phyloP scores from a whole-genome alignment of 1,284 basidiomycete species.

The Ustilago trichophora region DNA sequence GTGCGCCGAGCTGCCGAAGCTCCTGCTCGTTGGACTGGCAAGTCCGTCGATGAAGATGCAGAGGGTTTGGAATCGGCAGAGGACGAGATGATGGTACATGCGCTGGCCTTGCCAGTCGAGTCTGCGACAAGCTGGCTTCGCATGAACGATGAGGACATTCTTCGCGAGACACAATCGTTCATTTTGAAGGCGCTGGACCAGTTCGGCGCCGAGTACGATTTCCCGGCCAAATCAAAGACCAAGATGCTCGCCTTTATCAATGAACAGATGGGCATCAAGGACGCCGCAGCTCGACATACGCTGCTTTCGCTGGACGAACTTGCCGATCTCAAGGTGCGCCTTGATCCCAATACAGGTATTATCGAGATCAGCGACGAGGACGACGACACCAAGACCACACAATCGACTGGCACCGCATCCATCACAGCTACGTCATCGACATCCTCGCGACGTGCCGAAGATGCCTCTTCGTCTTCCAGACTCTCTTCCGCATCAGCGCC shows the following conservation, averaged over 20 bases:
- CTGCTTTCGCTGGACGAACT: constrained; percentile 56
- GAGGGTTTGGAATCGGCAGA: constrained; percentile 25
- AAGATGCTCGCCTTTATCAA: constrained; percentile 58
- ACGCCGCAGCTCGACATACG: constrained; percentile 46
- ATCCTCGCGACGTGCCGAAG: constrained; percentile 6
- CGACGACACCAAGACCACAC: constrained; percentile 24
- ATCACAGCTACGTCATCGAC: neutral
- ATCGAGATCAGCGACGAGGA: constrained; percentile 47
- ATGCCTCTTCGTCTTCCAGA: neutral
- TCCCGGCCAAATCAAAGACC: constrained; percentile 45
- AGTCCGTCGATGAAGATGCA: constrained; percentile 17
- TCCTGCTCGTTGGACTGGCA: constrained; percentile 24
- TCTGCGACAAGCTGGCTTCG: constrained; percentile 60
- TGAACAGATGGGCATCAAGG: constrained; percentile 55
- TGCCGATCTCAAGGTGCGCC: constrained; percentile 49
- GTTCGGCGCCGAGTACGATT: constrained; percentile 40
- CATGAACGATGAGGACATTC: constrained; percentile 64
- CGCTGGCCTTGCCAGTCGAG: constrained; percentile 56
- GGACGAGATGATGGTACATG: constrained; percentile 43
- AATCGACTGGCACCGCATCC: constrained; percentile 1
- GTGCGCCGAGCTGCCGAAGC: constrained; percentile 45
- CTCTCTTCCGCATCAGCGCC: neutral
- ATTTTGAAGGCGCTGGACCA: constrained; percentile 54
- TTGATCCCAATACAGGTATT: constrained; percentile 28
- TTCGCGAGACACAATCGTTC: constrained; percentile 58